A percentile compares a stretch with the other conserved stretches of the same genome.
Conservation (phyloP, 23 red algal genomes). For the Gracilaria vermiculophylla region DNA sequence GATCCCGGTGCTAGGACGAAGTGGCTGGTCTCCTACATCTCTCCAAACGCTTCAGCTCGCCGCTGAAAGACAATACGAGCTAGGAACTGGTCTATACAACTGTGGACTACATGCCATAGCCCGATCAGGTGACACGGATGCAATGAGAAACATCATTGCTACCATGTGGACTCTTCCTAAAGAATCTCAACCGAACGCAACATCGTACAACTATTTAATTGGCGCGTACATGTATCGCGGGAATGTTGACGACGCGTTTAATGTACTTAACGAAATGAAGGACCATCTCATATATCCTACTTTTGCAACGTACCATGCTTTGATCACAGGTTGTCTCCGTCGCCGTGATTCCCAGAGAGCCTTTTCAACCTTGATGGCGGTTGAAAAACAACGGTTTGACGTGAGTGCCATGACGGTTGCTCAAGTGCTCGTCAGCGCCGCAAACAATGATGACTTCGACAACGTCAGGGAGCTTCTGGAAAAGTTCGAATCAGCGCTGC, state of each 20-base stretch:
- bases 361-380: conserved; percentile 42
- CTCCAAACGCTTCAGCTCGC: conserved; percentile 20
- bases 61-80: conserved; percentile 11
- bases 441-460: conserved; percentile 54
- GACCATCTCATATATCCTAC: conserved; percentile 53
- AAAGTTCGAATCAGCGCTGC: conserved; percentile 27
- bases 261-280: conserved; percentile 76
- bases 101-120: conserved; percentile 50
- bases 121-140: neutral
- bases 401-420: conserved; percentile 55
- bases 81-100: conserved; percentile 26
- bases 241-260: conserved; percentile 36
- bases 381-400: conserved; percentile 58
- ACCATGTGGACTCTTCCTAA: conserved; percentile 33
- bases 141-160: conserved; percentile 3
- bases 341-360: conserved; percentile 47
- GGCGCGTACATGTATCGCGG: conserved; percentile 37
- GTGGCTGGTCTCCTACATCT: conserved; percentile 35
- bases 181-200: conserved; percentile 41
- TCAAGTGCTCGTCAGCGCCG: conserved; percentile 46
- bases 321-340: conserved; percentile 59
- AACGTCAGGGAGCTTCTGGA: conserved; percentile 7
- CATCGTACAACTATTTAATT: conserved; percentile 61
- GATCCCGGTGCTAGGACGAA: conserved; percentile 33
- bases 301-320: conserved; percentile 61